These are phyloP conservation scores for Leishmania aethiopica DNA, from an alignment of 208 protist species.

Conservation along the genomic window DNA sequence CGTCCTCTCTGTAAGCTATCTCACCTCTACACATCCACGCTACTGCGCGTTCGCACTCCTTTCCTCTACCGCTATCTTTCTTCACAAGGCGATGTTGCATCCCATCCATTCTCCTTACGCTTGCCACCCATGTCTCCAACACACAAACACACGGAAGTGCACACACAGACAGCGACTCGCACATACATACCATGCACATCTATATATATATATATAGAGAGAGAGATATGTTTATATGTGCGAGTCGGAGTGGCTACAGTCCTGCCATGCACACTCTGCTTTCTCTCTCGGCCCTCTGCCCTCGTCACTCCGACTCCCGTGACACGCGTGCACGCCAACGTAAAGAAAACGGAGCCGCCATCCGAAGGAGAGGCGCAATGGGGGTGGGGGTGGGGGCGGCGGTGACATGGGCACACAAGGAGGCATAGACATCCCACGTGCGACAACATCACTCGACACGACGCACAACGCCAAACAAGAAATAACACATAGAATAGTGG, in stretches of 20 bases:
- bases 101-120: neutral
- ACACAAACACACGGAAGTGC: neutral
- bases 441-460: neutral
- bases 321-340: neutral
- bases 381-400: neutral
- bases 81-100: neutral
- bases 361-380: neutral
- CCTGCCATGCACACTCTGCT: neutral
- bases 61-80: neutral
- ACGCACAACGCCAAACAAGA: neutral
- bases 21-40: neutral
- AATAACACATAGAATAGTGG: too few species aligned
- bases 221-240: neutral
- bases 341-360: neutral
- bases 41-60: neutral
- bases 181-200: neutral
- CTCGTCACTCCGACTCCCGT: neutral
- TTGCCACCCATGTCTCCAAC: neutral
- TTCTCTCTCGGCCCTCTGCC: neutral
- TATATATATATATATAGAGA: neutral
- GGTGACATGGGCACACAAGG: neutral
- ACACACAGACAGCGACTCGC: neutral
- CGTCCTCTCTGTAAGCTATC: neutral
- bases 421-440: neutral
- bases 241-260: neutral